These are phyloP conservation scores for Globisporangium middletonii DNA, from an alignment of 352 stramenopile genomes.

Conservation along the genomic window DNA sequence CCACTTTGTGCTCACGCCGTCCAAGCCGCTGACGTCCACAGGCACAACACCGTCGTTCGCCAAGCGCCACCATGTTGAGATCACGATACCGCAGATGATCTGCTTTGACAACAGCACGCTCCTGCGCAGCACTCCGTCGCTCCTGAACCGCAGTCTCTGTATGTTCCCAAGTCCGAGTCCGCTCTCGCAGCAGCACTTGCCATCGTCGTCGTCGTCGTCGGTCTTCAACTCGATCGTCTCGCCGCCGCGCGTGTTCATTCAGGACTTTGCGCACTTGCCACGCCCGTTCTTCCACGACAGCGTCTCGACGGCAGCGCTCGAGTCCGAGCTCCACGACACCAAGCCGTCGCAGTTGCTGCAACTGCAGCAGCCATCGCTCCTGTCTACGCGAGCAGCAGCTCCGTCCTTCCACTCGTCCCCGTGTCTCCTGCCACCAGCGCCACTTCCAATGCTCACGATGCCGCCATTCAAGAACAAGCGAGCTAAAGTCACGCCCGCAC, in stretches of 20 bases:
- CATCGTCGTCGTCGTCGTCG: conserved; percentile 15
- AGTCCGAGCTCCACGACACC: conserved; percentile 19
- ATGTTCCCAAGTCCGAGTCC: conserved; percentile 31
- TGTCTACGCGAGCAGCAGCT: not conserved
- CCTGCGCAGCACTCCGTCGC: conserved; percentile 48
- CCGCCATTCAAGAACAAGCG: conserved; percentile 73
- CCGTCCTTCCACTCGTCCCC: conserved; percentile 22
- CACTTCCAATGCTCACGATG: conserved; percentile 69
- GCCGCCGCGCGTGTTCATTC: conserved; percentile 65
- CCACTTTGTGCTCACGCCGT: conserved; percentile 37
- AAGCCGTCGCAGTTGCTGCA: conserved; percentile 6
- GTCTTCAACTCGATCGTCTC: conserved; percentile 71
- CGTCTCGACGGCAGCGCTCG: conserved; percentile 8
- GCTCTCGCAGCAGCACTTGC: conserved; percentile 21
- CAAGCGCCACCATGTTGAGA: conserved; percentile 58
- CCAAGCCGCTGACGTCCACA: conserved; percentile 27
- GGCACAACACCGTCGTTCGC: conserved; percentile 18
- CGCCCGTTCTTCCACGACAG: conserved; percentile 65
- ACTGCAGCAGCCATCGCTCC: not conserved
- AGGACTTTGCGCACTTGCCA: conserved; percentile 61
- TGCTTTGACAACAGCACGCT: conserved; percentile 60
- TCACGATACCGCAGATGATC: conserved; percentile 73
- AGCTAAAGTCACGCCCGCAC: not conserved
- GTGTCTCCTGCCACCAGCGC: conserved; percentile 40
- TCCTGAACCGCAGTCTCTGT: conserved; percentile 37